Evolutionary conservation across 2,329 filamentous ascomycete species (phyloP).

Genomic region (Escovopsis sp.): DNA sequence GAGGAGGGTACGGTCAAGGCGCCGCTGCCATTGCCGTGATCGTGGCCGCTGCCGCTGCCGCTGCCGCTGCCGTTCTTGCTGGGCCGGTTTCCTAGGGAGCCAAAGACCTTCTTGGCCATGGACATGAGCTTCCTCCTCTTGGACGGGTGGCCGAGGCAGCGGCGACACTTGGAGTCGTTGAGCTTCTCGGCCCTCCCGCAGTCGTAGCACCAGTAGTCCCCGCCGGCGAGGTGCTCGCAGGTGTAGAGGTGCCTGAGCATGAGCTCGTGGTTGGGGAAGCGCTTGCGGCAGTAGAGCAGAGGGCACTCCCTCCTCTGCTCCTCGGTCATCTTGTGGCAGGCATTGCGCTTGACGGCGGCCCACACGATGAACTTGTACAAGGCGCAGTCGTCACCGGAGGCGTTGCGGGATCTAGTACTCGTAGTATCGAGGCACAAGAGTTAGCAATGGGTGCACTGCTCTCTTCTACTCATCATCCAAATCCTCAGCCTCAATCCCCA

Average conservation of each 20-base stretch:
- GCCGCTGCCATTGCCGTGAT: too few species aligned
- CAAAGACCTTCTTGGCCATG: constrained; percentile 39
- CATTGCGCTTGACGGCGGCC: constrained; percentile 39
- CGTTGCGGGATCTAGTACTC: constrained; percentile 31
- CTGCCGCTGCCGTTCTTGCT: constrained; percentile 17
- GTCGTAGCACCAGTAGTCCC: constrained; percentile 42
- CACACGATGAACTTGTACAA: constrained; percentile 40
- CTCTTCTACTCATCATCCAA: too few species aligned
- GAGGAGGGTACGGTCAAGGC: too few species aligned
- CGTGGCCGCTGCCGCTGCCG: constrained; percentile 1
- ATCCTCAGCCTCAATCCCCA: too few species aligned
- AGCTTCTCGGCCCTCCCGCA: constrained; percentile 36
- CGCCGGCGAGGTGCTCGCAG: constrained; percentile 31
- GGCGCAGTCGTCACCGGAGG: constrained; percentile 32
- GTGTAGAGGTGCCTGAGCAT: constrained; percentile 38
- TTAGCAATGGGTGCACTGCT: too few species aligned
- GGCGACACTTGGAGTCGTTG: constrained; percentile 33
- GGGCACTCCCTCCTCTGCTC: constrained; percentile 36
- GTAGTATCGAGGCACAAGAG: too few species aligned
- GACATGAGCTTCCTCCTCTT: constrained; percentile 36
- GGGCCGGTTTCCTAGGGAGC: constrained; percentile 33
- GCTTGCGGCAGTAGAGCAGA: constrained; percentile 33
- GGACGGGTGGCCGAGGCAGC: constrained; percentile 33
- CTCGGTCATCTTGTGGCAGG: constrained; percentile 28
- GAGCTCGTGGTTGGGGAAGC: constrained; percentile 34